These are phyloP conservation scores for Tetrapisispora nanseiensis DNA, from an alignment of 805 yeast genomes.

Conservation along the genomic window DNA sequence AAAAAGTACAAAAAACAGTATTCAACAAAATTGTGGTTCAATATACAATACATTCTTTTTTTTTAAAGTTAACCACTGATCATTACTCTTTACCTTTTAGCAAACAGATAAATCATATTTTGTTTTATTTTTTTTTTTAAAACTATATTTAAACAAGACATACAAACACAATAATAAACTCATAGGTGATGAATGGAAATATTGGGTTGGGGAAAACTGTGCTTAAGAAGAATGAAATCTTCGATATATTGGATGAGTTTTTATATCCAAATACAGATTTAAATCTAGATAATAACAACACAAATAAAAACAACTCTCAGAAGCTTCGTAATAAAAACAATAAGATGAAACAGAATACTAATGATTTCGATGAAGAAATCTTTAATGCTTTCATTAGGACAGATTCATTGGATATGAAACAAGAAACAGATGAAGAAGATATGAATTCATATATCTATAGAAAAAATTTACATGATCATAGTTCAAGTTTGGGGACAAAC, in stretches of 20 bases:
- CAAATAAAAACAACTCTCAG: not conserved
- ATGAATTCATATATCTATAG: no score
- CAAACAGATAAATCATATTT: no score
- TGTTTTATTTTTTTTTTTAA: no score
- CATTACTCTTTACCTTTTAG: no score
- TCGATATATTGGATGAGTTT: conserved; percentile 23
- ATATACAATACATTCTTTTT: no score
- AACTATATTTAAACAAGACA: no score
- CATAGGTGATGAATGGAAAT: no score
- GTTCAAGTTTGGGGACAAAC: no score
- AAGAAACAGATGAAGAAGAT: not conserved
- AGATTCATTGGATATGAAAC: conserved; percentile 10
- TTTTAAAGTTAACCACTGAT: no score
- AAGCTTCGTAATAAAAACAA: conserved; percentile 2
- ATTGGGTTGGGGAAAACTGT: not conserved
- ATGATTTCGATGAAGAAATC: conserved; percentile 15
- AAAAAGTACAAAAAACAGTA: no score
- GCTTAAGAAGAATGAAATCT: conserved; percentile 15
- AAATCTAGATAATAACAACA: not conserved
- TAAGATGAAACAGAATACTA: conserved; percentile 1
- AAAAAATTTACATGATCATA: not conserved
- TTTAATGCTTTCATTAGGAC: conserved; percentile 20
- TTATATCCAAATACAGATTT: conserved; percentile 8
- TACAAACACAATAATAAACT: no score
- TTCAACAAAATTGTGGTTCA: no score